A percentile compares a stretch with the other conserved stretches of the same genome.
Conservation (phyloP, 768 basidiomycete genomes). For the Termitomyces eurrhizus region DNA sequence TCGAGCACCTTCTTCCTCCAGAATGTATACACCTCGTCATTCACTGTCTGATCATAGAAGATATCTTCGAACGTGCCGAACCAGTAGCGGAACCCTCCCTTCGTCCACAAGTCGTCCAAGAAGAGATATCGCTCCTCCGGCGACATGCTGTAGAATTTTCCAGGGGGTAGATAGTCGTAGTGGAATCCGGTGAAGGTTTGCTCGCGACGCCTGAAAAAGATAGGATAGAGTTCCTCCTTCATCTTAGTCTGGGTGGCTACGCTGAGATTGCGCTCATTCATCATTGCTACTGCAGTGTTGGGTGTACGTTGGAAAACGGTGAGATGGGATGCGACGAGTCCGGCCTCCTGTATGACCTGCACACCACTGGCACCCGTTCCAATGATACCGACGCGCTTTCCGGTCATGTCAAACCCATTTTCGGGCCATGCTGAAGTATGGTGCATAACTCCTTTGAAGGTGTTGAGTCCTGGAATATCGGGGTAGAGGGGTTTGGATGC, state of each 20-base stretch:
- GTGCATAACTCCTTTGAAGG: constrained; percentile 20
- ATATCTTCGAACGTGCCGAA: constrained; percentile 16
- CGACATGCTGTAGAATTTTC: constrained; percentile 11
- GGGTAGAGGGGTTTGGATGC: constrained; percentile 22
- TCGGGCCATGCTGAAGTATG: constrained; percentile 23
- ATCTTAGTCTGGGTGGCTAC: constrained; percentile 9
- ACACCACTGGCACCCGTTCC: background rate
- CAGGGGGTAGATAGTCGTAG: constrained; percentile 4
- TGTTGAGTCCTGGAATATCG: constrained; percentile 16
- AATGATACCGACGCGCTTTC: constrained; percentile 18
- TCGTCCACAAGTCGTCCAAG: constrained; percentile 18
- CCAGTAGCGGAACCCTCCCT: constrained; percentile 20
- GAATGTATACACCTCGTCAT: constrained; percentile 16
- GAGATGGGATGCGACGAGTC: constrained; percentile 16
- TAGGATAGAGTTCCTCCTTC: constrained; percentile 15
- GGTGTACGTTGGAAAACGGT: constrained; percentile 26
- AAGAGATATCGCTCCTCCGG: constrained; percentile 19
- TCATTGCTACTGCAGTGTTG: constrained; percentile 18
- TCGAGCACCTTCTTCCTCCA: constrained; percentile 14
- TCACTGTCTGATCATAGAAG: constrained; percentile 13
- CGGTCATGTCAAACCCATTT: constrained; percentile 14
- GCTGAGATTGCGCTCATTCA: constrained; percentile 17
- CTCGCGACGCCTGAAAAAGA: constrained; percentile 14
- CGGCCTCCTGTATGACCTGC: constrained; percentile 20
- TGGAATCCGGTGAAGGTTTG: constrained; percentile 19